Evolutionary conservation across 148 eudicot species (phyloP), one percentile per base, ranked within the genome.

Genomic region (Fagopyrum homotropicum): DNA sequence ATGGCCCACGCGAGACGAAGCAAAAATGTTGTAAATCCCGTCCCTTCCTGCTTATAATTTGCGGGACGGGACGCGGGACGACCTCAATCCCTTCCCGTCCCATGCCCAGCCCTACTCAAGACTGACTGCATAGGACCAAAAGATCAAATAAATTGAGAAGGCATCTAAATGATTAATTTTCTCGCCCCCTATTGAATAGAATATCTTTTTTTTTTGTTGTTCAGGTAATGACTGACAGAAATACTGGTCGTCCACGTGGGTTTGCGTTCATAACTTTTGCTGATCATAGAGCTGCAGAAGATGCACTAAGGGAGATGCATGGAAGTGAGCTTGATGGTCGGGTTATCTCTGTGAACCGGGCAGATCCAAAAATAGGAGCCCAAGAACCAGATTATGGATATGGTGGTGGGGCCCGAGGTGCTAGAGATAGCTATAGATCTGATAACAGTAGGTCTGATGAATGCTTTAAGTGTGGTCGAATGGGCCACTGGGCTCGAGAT

Each of bases 381-480:
- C 85, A 84, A 68, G 85, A 82, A 69, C 73, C 82, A 7, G 82
- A 76, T 48, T 76, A 75, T 76, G 66, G 81, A 56, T 78, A 80
- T 63, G 80, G 77, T 63, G 80, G 77, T 50, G 79, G 87, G 12
- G 79, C 71, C 54, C 80, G 79, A 61, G 80, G 84, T 69, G 80
- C 56, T 35, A 78, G 89, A 74, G 87, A 75, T 43, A 79, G 83
- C 71, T 86, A 79, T 75, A 80, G 79, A 47, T 48, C 73, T 12
- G 78, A 30, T 35, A 83, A 30, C 26, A 83, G 70, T 8, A 77
- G 72, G 52, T 75, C 81, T 70, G 89, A 86, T 75, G 84, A 81
- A 63, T 86, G 89, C 77, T 86, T 86, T 72, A 86, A 86, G 76
- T 86, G 89, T 80, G 89, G 89, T 43, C 84, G 87, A 45, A 48